Conservation (phyloP, 2,329 filamentous ascomycete species). For the Penicillium paneum region DNA sequence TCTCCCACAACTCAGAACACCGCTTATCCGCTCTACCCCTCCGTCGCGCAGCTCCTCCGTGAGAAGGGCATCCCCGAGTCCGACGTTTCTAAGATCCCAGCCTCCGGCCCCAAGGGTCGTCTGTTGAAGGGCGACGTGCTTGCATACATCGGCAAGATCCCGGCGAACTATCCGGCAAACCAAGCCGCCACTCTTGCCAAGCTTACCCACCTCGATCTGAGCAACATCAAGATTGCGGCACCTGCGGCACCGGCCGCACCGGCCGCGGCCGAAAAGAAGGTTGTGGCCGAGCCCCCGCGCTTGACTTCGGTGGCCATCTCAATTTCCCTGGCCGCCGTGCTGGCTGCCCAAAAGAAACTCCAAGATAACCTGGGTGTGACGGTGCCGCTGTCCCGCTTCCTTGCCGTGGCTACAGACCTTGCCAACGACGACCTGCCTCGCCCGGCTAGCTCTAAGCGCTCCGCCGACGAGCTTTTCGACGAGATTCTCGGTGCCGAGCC, state of each 20-base stretch:
- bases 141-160: conserved; percentile 78
- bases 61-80: conserved; percentile 72
- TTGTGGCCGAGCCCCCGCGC: conserved; percentile 28
- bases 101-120: conserved; percentile 81
- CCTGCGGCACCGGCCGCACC: conserved; percentile 32
- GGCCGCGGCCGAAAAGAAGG: conserved; percentile 36
- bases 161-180: conserved; percentile 66
- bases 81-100: conserved; percentile 75
- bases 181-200: conserved; percentile 70
- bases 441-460: conserved; percentile 61
- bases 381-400: conserved; percentile 80
- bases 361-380: conserved; percentile 73
- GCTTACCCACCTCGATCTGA: conserved; percentile 81
- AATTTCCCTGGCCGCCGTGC: conserved; percentile 73
- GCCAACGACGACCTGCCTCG: conserved; percentile 83
- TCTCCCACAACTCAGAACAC: conserved; percentile 40
- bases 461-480: conserved; percentile 82
- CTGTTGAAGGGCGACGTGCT: conserved; percentile 94
- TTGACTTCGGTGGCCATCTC: conserved; percentile 60
- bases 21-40: conserved; percentile 60
- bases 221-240: conserved; percentile 81
- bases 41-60: conserved; percentile 77
- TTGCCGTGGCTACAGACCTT: conserved; percentile 76
- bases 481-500: conserved; percentile 67
- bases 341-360: conserved; percentile 77